Evolutionary conservation across 176 grass and related monocot genomes (phyloP).

Genomic region (Oryza coarctata): DNA sequence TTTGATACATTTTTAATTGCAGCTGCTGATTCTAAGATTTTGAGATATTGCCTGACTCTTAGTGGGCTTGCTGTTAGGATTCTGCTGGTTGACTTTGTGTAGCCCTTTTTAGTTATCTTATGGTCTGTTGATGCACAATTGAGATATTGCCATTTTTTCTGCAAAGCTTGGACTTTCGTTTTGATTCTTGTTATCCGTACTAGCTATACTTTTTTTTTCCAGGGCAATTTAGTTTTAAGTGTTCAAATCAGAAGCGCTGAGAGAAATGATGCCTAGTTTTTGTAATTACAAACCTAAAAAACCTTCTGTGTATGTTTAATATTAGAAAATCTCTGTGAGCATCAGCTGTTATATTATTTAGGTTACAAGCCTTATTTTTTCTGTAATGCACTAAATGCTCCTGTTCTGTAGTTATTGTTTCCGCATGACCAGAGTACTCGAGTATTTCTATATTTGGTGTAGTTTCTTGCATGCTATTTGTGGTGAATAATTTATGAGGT

Average conservation of each 20-base stretch:
- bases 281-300: neutral
- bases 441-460: slow-evolving; percentile 13
- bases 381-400: slow-evolving; percentile 18
- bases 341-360: neutral
- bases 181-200: slow-evolving; percentile 5
- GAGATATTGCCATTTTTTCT: slow-evolving; percentile 15
- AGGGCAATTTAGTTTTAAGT: neutral
- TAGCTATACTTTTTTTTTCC: neutral
- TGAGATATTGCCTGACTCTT: neutral
- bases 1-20: neutral
- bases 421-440: neutral
- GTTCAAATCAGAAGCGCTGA: neutral
- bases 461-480: slow-evolving; percentile 23
- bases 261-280: neutral
- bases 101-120: neutral
- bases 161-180: neutral
- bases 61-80: slow-evolving; percentile 24
- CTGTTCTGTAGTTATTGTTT: slow-evolving; percentile 2
- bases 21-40: neutral
- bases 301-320: neutral
- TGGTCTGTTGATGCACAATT: neutral
- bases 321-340: neutral
- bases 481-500: slow-evolving; percentile 10
- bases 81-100: neutral
- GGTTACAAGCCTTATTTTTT: slow-evolving; percentile 17